Evolutionary conservation across 768 basidiomycete genomes (phyloP).

Genomic region (Stropharia rugosoannulata): DNA sequence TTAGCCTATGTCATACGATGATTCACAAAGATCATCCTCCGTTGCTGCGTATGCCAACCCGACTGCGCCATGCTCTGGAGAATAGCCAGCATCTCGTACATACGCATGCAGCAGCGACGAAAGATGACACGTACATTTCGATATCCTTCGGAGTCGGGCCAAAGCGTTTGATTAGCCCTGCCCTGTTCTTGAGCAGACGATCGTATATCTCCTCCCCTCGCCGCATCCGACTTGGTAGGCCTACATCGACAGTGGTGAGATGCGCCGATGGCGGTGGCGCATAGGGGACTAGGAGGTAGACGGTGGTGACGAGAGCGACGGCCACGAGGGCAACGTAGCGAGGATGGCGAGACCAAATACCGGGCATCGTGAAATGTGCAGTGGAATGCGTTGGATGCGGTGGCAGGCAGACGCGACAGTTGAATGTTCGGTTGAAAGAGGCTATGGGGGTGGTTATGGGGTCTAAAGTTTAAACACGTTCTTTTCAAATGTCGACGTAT

Average conservation of each 20-base stretch:
- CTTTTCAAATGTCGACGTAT: background rate
- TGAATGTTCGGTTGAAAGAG: constrained; percentile 20
- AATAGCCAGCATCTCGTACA: too few relatives aligned
- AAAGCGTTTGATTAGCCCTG: constrained; percentile 51
- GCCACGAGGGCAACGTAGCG: constrained; percentile 48
- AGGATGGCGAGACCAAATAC: constrained; percentile 45
- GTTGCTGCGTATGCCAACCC: too few relatives aligned
- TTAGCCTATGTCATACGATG: background rate
- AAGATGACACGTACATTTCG: constrained; percentile 33
- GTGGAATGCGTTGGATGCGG: background rate
- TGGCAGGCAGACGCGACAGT: constrained; percentile 12
- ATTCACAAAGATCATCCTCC: too few relatives aligned
- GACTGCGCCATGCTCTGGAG: too few relatives aligned
- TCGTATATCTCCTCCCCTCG: constrained; percentile 47
- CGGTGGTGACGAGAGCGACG: constrained; percentile 38
- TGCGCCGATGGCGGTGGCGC: constrained; percentile 13
- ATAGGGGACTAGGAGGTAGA: constrained; percentile 46
- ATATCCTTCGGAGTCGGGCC: constrained; percentile 52
- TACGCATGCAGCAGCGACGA: too few relatives aligned
- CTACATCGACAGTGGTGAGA: constrained; percentile 26
- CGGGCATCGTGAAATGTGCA: constrained; percentile 19
- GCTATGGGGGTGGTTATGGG: background rate
- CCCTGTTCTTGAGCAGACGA: constrained; percentile 37
- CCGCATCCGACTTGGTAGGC: constrained; percentile 37
- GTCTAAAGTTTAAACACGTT: background rate